phyloP scores from a whole-genome alignment of 495 filamentous ascomycete species.

The Neurospora sp. region DNA sequence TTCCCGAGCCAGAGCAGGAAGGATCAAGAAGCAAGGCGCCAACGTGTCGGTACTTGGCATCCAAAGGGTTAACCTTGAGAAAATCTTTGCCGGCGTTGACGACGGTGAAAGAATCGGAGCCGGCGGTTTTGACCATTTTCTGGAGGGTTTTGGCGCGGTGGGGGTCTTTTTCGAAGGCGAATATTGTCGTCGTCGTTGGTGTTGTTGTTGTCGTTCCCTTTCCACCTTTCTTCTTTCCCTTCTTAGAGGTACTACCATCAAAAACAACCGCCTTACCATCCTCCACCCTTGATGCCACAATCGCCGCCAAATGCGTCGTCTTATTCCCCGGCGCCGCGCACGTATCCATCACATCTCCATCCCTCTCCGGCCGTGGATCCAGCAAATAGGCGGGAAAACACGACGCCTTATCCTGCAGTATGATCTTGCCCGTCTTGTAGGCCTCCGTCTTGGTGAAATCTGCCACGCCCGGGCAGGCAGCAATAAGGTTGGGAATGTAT shows the following conservation, averaged over 20 bases:
- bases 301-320: slow-evolving; percentile 82
- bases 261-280: background rate
- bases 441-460: slow-evolving; percentile 61
- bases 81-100: slow-evolving; percentile 71
- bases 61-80: slow-evolving; percentile 54
- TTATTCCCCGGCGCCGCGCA: slow-evolving; percentile 96
- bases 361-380: slow-evolving; percentile 43
- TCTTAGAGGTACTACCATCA: background rate
- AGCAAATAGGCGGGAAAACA: slow-evolving; percentile 89
- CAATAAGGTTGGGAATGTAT: slow-evolving; percentile 74
- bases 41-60: slow-evolving; percentile 45
- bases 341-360: slow-evolving; percentile 74
- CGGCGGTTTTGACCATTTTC: slow-evolving; percentile 73
- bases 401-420: slow-evolving; percentile 92
- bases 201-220: slow-evolving; percentile 15
- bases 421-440: slow-evolving; percentile 66
- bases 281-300: slow-evolving; percentile 29
- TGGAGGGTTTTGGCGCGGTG: slow-evolving; percentile 58
- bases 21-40: slow-evolving; percentile 77
- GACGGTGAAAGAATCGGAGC: slow-evolving; percentile 50
- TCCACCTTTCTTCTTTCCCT: background rate
- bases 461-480: slow-evolving; percentile 48
- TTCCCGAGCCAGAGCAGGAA: slow-evolving; percentile 89
- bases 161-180: slow-evolving; percentile 62
- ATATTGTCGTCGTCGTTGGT: slow-evolving; percentile 27